These are phyloP conservation scores for Antrodiella citrinella DNA, from an alignment of 768 basidiomycete genomes.

Conservation along the genomic window DNA sequence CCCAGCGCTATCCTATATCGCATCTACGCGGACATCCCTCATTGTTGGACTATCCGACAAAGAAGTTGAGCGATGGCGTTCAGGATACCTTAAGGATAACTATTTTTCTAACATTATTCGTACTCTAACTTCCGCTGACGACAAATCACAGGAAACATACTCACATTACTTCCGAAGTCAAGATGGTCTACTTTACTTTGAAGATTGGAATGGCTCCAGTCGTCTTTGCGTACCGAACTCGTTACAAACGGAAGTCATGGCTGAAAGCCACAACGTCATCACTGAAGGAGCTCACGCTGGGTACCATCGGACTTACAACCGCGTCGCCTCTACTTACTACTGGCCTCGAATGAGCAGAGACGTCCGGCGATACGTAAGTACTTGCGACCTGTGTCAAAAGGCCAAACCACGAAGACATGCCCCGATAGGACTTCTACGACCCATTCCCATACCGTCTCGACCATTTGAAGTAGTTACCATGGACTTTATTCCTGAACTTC, in stretches of 20 bases:
- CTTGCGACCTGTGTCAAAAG: conserved; percentile 1
- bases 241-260: neutral
- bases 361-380: neutral
- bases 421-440: neutral
- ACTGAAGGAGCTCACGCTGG: too few relatives aligned
- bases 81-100: too few relatives aligned
- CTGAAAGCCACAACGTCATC: neutral
- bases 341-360: conserved; percentile 1
- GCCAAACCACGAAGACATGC: neutral
- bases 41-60: too few relatives aligned
- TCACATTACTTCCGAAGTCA: neutral
- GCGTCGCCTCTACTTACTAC: conserved; percentile 1
- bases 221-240: neutral
- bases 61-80: too few relatives aligned
- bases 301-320: neutral
- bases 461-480: neutral
- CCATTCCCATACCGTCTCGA: neutral
- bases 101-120: too few relatives aligned
- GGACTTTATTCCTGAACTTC: neutral
- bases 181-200: too few relatives aligned
- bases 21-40: too few relatives aligned
- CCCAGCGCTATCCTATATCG: too few relatives aligned
- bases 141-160: too few relatives aligned
- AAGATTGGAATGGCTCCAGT: too few relatives aligned
- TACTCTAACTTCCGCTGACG: too few relatives aligned